Evolutionary conservation across 2,329 filamentous ascomycete species (phyloP), one percentile per base, ranked within the genome.

Genomic region (Colletotrichum brevisporum): DNA sequence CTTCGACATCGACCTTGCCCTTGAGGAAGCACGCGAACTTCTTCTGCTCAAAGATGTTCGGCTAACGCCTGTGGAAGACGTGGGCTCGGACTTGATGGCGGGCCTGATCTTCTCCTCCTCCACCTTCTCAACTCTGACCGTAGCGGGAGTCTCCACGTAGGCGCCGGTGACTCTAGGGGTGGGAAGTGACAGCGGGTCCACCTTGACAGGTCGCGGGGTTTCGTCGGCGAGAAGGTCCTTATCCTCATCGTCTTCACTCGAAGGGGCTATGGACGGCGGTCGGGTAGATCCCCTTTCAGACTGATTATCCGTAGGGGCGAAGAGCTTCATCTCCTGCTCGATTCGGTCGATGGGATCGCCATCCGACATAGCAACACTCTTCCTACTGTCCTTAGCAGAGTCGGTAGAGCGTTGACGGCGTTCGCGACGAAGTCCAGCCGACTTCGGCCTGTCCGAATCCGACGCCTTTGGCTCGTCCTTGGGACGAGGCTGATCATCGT

Each of bases 271-370:
- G 0, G 88, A 89, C 2, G 83, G 81, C 4, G 84, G 86, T 45
- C 85, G 83, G 18, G 84, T 78, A 4, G 87, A 89, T 1, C 86
- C 86, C 51, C 80, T 83, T 72, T 89, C 88, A 1, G 88, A 90
- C 50, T 87, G 82, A 69, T 85, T 86, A 39, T 89, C 87, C 16
- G 78, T 73, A 0, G 83, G 85, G 15, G 86, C 88, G 75, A 90
- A 90, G 9, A 90, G 80, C 56, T 83, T 84, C 78, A 85, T 83
- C 76, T 90, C 88, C 10, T 81, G 84, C 72, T 87, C 83, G 58
- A 89, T 88, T 52, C 87, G 85, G 72, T 87, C 86, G 1, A 83
- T 85, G 5, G 88, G 87, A 69, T 89, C 88, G 15, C 78, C 74
- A 63, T 89, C 86, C 0, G 87, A 71, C 67, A 82, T 79, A 5